Evolutionary conservation across 495 filamentous ascomycete genomes (phyloP), one percentile per base, ranked within the genome.

Genomic region (Penicillium manginii): DNA sequence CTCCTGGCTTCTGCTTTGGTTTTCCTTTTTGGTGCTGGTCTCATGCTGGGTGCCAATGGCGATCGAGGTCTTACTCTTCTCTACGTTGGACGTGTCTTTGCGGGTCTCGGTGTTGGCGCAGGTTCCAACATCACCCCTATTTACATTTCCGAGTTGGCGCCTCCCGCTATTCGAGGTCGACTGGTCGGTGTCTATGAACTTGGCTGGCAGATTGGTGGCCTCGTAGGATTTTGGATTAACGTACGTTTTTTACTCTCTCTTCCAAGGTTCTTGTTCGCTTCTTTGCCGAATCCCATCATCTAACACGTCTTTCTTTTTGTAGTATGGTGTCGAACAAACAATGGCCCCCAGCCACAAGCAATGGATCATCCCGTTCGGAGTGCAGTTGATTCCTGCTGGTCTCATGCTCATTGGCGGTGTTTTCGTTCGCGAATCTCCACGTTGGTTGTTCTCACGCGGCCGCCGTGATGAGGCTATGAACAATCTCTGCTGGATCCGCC

Each of bases 71-170:
- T 91, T 8, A 84, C 81, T 1, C 77, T 87, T 37, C 84, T 89
- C 60, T 82, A 87, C 83, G 81, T 75, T 57, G 91, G 90, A 8
- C 85, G 91, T 61, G 82, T 90, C 46, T 76, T 93, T 40, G 80
- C 84, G 55, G 91, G 91, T 50, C 60, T 94, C 45, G 88, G 86
- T 54, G 85, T 91, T 56, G 91, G 91, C 58, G 89, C 91, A 52
- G 85, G 84, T 12, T 91, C 89, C 3, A 83, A 88, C 15, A 77
- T 91, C 49, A 88, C 90, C 32, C 91, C 91, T 5, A 86, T 92
- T 21, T 93, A 93, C 64, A 86, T 90, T 54, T 83, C 90, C 35
- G 91, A 94, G 69, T 83, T 93, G 54, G 83, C 90, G 5, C 90
- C 88, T 17, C 88, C 89, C 58, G 87, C 90, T 57, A 91, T 90